A percentile compares a stretch with the other conserved stretches of the same genome.
Conservation (phyloP, 2,329 filamentous ascomycete species). For the Ustilaginoidea virens region DNA sequence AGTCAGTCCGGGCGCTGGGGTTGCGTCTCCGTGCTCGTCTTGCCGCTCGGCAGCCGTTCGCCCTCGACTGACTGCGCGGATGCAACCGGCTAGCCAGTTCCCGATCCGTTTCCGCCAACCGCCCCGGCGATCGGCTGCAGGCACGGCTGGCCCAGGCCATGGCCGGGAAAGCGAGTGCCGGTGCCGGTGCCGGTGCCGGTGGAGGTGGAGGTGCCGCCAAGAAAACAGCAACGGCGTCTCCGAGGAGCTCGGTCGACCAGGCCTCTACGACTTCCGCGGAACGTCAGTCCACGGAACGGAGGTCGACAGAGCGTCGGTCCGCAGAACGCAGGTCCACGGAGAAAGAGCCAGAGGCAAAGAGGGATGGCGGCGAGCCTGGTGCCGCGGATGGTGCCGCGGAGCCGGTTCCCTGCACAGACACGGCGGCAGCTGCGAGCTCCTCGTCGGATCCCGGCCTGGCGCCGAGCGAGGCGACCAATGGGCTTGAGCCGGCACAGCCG, state of each 20-base stretch:
- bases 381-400: neutral
- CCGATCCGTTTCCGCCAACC: slow-evolving; percentile 46
- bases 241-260: slow-evolving; percentile 21
- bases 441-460: too few species aligned
- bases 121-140: slow-evolving; percentile 69
- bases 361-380: neutral
- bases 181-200: slow-evolving; percentile 27
- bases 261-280: slow-evolving; percentile 14
- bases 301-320: too few species aligned
- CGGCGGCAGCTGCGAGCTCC: neutral
- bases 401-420: neutral
- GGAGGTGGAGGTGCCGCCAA: too few species aligned
- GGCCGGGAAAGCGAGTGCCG: slow-evolving; percentile 43
- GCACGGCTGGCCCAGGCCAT: slow-evolving; percentile 81
- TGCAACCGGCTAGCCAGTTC: slow-evolving; percentile 23
- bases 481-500: too few species aligned
- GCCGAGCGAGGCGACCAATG: too few species aligned
- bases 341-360: slow-evolving; percentile 5
- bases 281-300: slow-evolving; percentile 12
- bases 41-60: too few species aligned
- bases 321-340: slow-evolving; percentile 14
- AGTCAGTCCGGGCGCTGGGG: neutral
- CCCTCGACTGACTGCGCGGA: neutral
- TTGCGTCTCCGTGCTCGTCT: too few species aligned
- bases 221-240: slow-evolving; percentile 21